phyloP scores from a whole-genome alignment of 2,329 filamentous ascomycete species.

The Pezizomycotina sp. region DNA sequence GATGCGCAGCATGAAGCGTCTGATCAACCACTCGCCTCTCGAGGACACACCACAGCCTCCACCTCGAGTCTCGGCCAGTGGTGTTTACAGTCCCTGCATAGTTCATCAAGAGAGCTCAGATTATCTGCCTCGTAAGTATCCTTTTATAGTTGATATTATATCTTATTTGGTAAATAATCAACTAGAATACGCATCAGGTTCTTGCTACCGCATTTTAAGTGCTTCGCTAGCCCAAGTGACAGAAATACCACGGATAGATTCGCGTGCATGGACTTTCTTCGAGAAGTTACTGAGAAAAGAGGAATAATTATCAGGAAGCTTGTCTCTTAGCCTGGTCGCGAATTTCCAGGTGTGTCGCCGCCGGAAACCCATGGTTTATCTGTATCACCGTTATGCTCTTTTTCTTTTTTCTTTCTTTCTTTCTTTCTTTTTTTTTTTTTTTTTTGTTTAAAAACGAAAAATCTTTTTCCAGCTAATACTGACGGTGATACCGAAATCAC shows the following conservation, averaged over 20 bases:
- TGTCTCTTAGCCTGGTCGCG: slow-evolving; percentile 76
- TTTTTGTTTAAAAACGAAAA: background rate
- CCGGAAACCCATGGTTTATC: background rate
- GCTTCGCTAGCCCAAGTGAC: slow-evolving; percentile 12
- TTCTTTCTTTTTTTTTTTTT: background rate
- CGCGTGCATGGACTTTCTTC: too few relatives aligned
- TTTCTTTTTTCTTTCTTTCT: too few relatives aligned
- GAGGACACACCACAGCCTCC: slow-evolving; percentile 53
- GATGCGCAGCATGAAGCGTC: slow-evolving; percentile 53
- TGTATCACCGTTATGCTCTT: too few relatives aligned
- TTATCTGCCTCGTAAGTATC: slow-evolving; percentile 53
- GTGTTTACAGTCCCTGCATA: slow-evolving; percentile 65
- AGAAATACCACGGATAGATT: too few relatives aligned
- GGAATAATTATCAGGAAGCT: slow-evolving; percentile 62
- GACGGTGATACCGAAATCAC: too few relatives aligned
- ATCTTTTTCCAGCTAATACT: background rate
- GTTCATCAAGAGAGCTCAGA: slow-evolving; percentile 69
- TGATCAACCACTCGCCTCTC: slow-evolving; percentile 49
- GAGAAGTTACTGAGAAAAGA: too few relatives aligned
- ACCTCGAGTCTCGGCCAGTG: slow-evolving; percentile 56
- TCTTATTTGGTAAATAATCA: slow-evolving; percentile 5
- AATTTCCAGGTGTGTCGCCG: slow-evolving; percentile 45
- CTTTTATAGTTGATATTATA: background rate
- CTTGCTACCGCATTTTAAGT: slow-evolving; percentile 11
- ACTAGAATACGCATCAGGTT: slow-evolving; percentile 15